phyloP scores from a whole-genome alignment of 768 basidiomycete species.

The Amanita phalloides region DNA sequence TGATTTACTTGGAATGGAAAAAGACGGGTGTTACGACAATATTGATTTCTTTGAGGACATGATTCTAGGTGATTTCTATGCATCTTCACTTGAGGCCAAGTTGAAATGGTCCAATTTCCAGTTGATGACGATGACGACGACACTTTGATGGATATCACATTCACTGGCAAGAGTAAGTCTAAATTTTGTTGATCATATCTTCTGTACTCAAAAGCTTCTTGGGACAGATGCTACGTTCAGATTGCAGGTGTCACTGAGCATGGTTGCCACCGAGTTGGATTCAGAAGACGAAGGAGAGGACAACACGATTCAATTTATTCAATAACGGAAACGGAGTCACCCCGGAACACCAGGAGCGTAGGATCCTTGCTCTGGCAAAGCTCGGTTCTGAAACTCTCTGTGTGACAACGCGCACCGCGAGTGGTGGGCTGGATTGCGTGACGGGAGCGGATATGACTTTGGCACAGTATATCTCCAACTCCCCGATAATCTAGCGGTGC shows the following conservation, averaged over 20 bases:
- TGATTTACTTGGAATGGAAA: neutral
- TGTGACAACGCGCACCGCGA: slow-evolving; percentile 1
- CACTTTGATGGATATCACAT: too few relatives aligned
- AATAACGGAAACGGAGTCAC: neutral
- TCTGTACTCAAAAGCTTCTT: too few relatives aligned
- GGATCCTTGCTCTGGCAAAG: neutral
- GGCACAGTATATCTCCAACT: neutral
- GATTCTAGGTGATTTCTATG: neutral
- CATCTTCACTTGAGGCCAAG: neutral
- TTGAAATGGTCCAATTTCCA: neutral
- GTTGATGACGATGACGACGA: neutral
- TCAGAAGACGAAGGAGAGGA: neutral
- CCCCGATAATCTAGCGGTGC: neutral
- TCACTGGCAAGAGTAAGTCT: too few relatives aligned
- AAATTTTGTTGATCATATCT: too few relatives aligned
- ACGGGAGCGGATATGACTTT: neutral
- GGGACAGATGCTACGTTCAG: too few relatives aligned
- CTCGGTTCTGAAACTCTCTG: slow-evolving; percentile 1
- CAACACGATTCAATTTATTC: neutral
- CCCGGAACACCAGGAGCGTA: neutral
- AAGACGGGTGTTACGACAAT: neutral
- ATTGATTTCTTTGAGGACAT: neutral
- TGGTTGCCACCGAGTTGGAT: neutral
- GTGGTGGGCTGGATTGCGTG: neutral
- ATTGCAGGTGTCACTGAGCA: neutral